phyloP scores from a whole-genome alignment of 441 rosid species.

The Breynia disticha region DNA sequence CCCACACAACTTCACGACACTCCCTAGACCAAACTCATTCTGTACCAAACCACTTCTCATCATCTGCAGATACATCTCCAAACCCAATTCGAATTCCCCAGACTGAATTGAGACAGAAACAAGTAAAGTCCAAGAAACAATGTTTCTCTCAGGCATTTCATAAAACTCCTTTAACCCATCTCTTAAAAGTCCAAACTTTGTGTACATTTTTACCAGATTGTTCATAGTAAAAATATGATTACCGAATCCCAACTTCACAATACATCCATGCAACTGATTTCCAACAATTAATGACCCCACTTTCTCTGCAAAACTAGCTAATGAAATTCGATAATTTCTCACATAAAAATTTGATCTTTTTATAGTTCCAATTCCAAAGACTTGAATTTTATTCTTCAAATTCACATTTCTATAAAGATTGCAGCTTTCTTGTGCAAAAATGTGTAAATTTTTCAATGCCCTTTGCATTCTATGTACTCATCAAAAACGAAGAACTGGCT shows the following conservation, averaged over 20 bases:
- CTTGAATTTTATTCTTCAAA: too few relatives aligned
- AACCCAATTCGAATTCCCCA: slow-evolving; percentile 15
- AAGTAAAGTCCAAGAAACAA: slow-evolving; percentile 31
- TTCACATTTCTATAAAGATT: too few relatives aligned
- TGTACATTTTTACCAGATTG: slow-evolving; percentile 21
- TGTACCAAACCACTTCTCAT: slow-evolving; percentile 20
- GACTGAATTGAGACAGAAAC: slow-evolving; percentile 16
- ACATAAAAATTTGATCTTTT: too few relatives aligned
- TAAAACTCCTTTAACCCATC: slow-evolving; percentile 23
- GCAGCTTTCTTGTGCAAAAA: too few relatives aligned
- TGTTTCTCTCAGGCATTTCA: slow-evolving; percentile 26
- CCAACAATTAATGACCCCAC: slow-evolving; percentile 17
- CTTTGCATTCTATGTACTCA: too few relatives aligned
- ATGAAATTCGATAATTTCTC: too few relatives aligned
- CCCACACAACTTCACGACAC: slow-evolving; percentile 22
- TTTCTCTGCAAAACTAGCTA: slow-evolving; percentile 8
- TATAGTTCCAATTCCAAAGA: too few relatives aligned
- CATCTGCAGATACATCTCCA: slow-evolving; percentile 19
- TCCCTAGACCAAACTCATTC: slow-evolving; percentile 28
- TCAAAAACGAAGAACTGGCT: too few relatives aligned
- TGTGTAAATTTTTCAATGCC: too few relatives aligned
- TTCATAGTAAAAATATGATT: slow-evolving; percentile 22
- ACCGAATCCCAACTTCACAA: slow-evolving; percentile 23
- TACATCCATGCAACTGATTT: slow-evolving; percentile 23
- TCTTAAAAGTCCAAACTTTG: slow-evolving; percentile 7